Conservation (phyloP, 2,329 filamentous ascomycete genomes). For the Phyllosticta citriasiana region DNA sequence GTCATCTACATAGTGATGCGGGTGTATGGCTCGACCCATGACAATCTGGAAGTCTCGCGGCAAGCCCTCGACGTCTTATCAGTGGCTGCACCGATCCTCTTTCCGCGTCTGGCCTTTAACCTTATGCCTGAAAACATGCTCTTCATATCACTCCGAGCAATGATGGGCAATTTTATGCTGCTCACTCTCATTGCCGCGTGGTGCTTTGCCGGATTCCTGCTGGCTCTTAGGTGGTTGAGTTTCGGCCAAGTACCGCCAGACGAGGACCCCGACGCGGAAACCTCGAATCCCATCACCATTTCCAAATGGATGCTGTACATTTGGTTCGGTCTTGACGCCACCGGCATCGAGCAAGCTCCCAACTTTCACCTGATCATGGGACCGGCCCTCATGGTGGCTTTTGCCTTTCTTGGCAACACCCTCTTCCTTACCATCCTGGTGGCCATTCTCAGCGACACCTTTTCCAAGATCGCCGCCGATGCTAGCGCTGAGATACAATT, state of each 20-base stretch:
- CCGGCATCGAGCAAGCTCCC: constrained; percentile 45
- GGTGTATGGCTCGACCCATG: constrained; percentile 50
- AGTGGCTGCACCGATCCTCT: constrained; percentile 65
- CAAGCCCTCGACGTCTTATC: constrained; percentile 72
- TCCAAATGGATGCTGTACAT: constrained; percentile 90
- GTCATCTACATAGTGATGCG: constrained; percentile 58
- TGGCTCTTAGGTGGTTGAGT: constrained; percentile 70
- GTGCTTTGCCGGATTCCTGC: constrained; percentile 74
- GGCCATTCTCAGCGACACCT: constrained; percentile 78
- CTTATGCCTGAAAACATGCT: constrained; percentile 75
- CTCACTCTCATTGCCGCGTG: constrained; percentile 65
- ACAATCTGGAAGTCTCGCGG: constrained; percentile 41
- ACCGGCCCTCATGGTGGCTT: constrained; percentile 69
- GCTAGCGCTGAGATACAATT: constrained; percentile 78
- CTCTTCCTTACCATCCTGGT: constrained; percentile 83
- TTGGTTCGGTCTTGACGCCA: constrained; percentile 78
- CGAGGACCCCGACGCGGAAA: constrained; percentile 8
- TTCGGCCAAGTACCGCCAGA: constrained; percentile 19
- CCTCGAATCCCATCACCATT: constrained; percentile 47
- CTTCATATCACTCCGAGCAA: constrained; percentile 69
- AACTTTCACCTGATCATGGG: constrained; percentile 74
- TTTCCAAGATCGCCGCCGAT: constrained; percentile 66
- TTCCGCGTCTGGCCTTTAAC: constrained; percentile 74
- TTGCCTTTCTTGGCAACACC: constrained; percentile 78
- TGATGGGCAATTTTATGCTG: constrained; percentile 79